Base-by-base conservation (phyloP, 768 basidiomycete genomes). In the Hebeloma cylindrosporum region DNA sequence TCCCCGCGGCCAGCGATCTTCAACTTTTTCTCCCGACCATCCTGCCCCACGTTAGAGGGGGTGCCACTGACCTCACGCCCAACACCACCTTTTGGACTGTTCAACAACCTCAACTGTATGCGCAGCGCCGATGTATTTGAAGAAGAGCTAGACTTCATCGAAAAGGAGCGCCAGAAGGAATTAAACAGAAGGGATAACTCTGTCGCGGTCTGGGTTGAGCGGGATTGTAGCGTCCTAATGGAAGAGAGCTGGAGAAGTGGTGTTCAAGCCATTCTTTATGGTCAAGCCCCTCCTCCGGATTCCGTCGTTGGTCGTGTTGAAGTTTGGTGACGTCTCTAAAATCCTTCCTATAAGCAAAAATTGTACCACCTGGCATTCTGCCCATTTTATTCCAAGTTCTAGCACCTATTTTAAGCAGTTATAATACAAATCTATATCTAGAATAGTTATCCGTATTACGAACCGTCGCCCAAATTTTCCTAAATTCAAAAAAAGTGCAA, bases 221-320 rank as follows among this genome's bases (percentile, higher is more conserved):
- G 38, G 21, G 43, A 45, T 18, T 29, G 29, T 14, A 37, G 21
- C 13, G 33, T 41, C n/a, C 21, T 9, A 16, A 16, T 22, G 13
- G 51, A 53, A 35, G 51, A 48, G 23, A 52, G 20, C 28, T 48
- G 51, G 51, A 48, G 51, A 31, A 37, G 33, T 16, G 34, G 30
- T 7, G 23, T 53, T 31, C 51, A 53, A 29, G 30, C 43, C 7
- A 36, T 53, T 5, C 47, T 53, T 14, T 46, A 53, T 23, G 32
- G 41, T 23, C 22, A 23, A n/a, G 9, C 28, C 7, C 20, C 20
- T 16, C 40, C 39, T n/a, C 11, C 20, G 13, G 31, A 18, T 28
- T 34, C 40, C 22, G 28, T 32, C 18, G 26, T 27, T 11, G 32
- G 46, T 2, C 23, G 23, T 20, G 40, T 42, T 16, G 45, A 47